Conservation (phyloP, 805 yeast genomes). For the Wickerhamiella australiensis region DNA sequence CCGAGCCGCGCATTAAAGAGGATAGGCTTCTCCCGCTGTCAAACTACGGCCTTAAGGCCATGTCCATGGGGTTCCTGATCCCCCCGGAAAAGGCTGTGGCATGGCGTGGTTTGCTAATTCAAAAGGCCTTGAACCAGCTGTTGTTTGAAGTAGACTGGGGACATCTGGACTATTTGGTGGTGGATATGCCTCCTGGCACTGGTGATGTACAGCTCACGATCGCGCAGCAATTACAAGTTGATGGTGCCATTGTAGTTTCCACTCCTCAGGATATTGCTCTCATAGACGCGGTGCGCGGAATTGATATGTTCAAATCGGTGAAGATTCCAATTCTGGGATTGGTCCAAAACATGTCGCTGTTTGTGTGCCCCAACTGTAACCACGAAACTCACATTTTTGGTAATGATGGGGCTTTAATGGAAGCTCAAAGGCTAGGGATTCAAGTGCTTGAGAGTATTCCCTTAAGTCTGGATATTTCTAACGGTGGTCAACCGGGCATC, state of each 20-base stretch:
- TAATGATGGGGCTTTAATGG: slow-evolving; percentile 43
- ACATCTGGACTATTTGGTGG: slow-evolving; percentile 49
- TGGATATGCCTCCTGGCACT: slow-evolving; percentile 88
- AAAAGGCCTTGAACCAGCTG: slow-evolving; percentile 77
- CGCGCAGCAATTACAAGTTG: slow-evolving; percentile 63
- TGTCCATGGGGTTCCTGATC: slow-evolving; percentile 82
- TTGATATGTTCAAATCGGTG: slow-evolving; percentile 63
- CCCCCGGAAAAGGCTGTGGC: slow-evolving; percentile 54
- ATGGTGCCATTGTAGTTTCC: slow-evolving; percentile 71
- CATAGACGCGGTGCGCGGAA: slow-evolving; percentile 68
- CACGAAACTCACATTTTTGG: slow-evolving; percentile 72
- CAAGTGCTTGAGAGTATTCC: slow-evolving; percentile 58
- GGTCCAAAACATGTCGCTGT: slow-evolving; percentile 75
- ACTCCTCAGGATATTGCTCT: slow-evolving; percentile 82
- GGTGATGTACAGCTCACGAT: slow-evolving; percentile 78
- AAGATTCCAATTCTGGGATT: slow-evolving; percentile 61
- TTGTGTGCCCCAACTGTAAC: slow-evolving; percentile 59
- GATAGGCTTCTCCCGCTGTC: slow-evolving; percentile 54
- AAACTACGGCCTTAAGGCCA: slow-evolving; percentile 66
- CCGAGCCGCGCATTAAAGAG: slow-evolving; percentile 50
- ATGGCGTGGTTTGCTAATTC: slow-evolving; percentile 81
- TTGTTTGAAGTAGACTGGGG: slow-evolving; percentile 73
- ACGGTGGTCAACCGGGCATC: slow-evolving; percentile 49
- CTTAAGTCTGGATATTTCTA: slow-evolving; percentile 46
- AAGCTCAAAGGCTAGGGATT: slow-evolving; percentile 38